Conservation (phyloP, 108 stramenopile species). For the Chaetoceros muelleri region DNA sequence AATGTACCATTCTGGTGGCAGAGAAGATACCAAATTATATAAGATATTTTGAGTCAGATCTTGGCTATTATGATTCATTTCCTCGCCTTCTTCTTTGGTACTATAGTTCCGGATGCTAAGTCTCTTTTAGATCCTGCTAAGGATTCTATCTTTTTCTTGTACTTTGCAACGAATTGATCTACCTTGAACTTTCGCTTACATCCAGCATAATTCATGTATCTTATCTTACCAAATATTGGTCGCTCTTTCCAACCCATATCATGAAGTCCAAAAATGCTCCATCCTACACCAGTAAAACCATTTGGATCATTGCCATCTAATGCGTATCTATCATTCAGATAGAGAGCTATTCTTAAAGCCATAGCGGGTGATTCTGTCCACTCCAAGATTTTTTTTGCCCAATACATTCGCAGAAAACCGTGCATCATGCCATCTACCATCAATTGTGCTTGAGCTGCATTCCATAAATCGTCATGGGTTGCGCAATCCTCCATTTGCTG, state of each 20-base stretch:
- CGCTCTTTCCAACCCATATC: constrained; percentile 73
- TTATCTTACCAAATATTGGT: constrained; percentile 66
- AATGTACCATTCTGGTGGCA: no score
- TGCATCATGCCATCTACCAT: constrained; percentile 92
- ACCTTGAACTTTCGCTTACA: constrained; percentile 95
- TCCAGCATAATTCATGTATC: constrained; percentile 95
- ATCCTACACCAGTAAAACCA: constrained; percentile 95
- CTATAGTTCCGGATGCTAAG: no score
- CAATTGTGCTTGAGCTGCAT: constrained; percentile 93
- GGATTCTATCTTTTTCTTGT: no score
- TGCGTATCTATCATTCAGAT: constrained; percentile 95
- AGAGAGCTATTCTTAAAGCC: constrained; percentile 79
- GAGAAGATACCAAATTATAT: no score
- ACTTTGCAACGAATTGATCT: constrained; percentile 59
- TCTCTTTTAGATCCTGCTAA: no score
- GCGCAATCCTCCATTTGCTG: constrained; percentile 70
- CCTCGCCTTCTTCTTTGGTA: no score
- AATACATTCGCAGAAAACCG: constrained; percentile 99
- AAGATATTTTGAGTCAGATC: no score
- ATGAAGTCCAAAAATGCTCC: constrained; percentile 95
- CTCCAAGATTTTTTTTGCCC: constrained; percentile 99
- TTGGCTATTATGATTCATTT: no score
- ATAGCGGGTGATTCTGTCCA: constrained; percentile 86
- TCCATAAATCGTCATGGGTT: constrained; percentile 99
- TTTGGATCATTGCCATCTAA: constrained; percentile 97